phyloP scores from a whole-genome alignment of 768 basidiomycete genomes.

The Termitomyces sp. region DNA sequence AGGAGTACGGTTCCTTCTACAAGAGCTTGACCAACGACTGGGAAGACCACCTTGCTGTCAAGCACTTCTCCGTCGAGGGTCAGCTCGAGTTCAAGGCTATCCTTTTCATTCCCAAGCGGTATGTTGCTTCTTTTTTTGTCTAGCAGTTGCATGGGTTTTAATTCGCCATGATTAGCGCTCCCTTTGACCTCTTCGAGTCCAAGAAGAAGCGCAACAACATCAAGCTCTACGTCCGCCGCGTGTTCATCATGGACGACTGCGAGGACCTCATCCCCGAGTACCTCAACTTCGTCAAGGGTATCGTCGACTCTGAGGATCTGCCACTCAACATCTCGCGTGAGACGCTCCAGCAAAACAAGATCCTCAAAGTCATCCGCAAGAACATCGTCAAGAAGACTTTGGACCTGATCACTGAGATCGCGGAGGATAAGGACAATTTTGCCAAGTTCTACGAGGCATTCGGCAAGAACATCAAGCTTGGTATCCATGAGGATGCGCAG shows the following conservation, averaged over 20 bases:
- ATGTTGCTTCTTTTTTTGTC: constrained; percentile 18
- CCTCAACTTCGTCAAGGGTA: constrained; percentile 99
- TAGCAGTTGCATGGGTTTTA: constrained; percentile 1
- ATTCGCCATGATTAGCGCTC: constrained; percentile 53
- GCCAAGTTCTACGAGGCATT: constrained; percentile 96
- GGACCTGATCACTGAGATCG: constrained; percentile 92
- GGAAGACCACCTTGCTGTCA: constrained; percentile 99
- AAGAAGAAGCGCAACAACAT: constrained; percentile 99
- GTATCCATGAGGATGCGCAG: constrained; percentile 98
- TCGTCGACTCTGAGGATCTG: constrained; percentile 99
- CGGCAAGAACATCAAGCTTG: constrained; percentile 99
- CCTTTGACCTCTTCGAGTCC: constrained; percentile 99
- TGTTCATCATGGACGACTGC: constrained; percentile 99
- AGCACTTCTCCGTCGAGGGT: constrained; percentile 99
- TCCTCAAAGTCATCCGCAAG: constrained; percentile 99
- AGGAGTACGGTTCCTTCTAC: constrained; percentile 97
- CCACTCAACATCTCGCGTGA: constrained; percentile 99
- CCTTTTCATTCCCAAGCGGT: constrained; percentile 96
- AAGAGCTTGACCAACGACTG: constrained; percentile 99
- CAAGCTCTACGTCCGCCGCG: constrained; percentile 99
- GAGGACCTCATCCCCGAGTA: constrained; percentile 99
- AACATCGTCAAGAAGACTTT: constrained; percentile 98
- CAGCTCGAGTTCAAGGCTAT: constrained; percentile 99
- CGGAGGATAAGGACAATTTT: constrained; percentile 99
- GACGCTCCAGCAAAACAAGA: constrained; percentile 99